Conservation (phyloP, 148 eudicot species). For the Silene conica region DNA sequence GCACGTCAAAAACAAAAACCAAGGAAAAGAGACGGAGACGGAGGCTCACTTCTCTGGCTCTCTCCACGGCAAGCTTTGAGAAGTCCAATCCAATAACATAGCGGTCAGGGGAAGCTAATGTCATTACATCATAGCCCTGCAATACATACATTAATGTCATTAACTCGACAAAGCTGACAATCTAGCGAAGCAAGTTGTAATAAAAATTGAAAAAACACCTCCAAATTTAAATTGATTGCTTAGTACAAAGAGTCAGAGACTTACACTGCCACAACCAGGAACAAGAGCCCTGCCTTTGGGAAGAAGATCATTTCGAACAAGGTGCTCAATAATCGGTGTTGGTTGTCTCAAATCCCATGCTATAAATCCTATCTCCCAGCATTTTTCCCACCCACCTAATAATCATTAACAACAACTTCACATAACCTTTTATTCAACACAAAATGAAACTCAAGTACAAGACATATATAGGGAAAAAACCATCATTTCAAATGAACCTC, state of each 20-base stretch:
- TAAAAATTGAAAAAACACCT: no score
- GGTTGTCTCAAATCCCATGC: constrained; percentile 85
- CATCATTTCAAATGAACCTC: not conserved
- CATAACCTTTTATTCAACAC: not conserved
- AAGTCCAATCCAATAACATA: constrained; percentile 69
- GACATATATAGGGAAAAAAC: not conserved
- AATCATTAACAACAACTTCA: constrained; percentile 2
- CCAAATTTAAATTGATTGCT: not conserved
- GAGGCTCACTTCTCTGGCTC: constrained; percentile 59
- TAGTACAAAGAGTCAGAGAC: constrained; percentile 26
- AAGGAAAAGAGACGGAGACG: not conserved
- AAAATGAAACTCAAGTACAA: not conserved
- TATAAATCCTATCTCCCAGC: constrained; percentile 67
- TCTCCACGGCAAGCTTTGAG: constrained; percentile 51
- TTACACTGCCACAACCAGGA: constrained; percentile 89
- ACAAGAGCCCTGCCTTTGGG: constrained; percentile 71
- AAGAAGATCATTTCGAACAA: constrained; percentile 46
- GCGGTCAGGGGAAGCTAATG: constrained; percentile 68
- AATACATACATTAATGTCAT: constrained; percentile 13
- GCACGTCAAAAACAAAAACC: not conserved
- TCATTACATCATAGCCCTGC: constrained; percentile 79
- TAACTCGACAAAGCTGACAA: not conserved
- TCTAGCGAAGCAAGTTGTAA: not conserved
- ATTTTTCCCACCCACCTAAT: constrained; percentile 69
- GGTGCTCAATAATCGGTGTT: constrained; percentile 63